Conservation (phyloP, 176 grass and related monocot species). For the Elymus sibiricus region DNA sequence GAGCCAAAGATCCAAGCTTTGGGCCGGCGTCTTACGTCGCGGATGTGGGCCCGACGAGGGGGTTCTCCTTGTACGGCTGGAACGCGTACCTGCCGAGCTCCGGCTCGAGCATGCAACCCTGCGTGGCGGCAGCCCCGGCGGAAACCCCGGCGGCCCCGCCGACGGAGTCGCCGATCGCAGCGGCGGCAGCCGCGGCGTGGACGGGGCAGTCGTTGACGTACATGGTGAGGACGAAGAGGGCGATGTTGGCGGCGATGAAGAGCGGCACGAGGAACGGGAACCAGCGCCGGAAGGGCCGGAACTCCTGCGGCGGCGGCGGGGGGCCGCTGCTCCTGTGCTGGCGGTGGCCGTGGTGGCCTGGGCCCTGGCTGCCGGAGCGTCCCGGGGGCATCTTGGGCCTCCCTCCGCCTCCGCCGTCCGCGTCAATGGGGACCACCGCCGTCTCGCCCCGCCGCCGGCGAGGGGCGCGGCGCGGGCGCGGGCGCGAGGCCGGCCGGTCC, state of each 20-base stretch:
- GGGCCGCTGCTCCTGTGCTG: constrained; percentile 26
- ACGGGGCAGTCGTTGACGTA: constrained; percentile 88
- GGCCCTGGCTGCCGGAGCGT: background rate
- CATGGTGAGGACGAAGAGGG: constrained; percentile 76
- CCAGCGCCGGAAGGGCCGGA: constrained; percentile 64
- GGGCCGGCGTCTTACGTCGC: constrained; percentile 45
- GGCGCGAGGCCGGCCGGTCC: background rate
- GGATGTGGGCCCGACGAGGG: constrained; percentile 79
- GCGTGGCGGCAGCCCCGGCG: constrained; percentile 17
- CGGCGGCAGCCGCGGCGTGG: constrained; percentile 20
- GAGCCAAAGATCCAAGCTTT: constrained; percentile 3
- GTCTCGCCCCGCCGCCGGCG: constrained; percentile 45
- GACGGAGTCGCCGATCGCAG: constrained; percentile 40
- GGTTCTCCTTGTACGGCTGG: constrained; percentile 88
- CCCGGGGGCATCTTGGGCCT: constrained; percentile 9
- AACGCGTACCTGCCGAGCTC: constrained; percentile 88
- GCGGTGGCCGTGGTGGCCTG: background rate
- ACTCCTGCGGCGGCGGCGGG: constrained; percentile 23
- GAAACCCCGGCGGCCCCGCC: background rate
- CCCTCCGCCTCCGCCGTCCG: background rate
- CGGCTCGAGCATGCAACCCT: constrained; percentile 34
- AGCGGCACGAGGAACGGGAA: constrained; percentile 80
- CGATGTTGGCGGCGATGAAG: constrained; percentile 55
- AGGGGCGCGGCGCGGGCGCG: background rate
- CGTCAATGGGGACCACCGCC: constrained; percentile 51